Conservation (phyloP, 2,329 filamentous ascomycete genomes). For the Neodidymelliopsis sp. region DNA sequence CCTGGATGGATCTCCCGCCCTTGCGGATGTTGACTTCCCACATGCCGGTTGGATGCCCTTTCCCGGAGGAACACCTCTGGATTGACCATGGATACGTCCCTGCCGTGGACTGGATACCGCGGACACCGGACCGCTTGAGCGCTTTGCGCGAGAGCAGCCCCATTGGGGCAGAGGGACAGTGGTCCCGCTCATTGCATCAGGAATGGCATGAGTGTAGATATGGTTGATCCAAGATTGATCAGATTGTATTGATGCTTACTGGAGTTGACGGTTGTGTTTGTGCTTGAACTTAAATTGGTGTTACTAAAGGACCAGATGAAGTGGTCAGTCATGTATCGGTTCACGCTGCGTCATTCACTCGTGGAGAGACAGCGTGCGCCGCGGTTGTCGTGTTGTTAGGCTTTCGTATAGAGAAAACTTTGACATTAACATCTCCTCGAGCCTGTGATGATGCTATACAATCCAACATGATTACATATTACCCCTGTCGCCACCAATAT, state of each 20-base stretch:
- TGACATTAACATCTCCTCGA: no score
- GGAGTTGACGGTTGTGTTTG: constrained; percentile 21
- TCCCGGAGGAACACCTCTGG: constrained; percentile 26
- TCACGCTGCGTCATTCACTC: neutral
- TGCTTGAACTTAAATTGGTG: constrained; percentile 4
- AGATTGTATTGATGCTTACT: constrained; percentile 23
- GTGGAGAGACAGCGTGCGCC: neutral
- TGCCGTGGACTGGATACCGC: constrained; percentile 32
- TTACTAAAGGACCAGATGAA: neutral
- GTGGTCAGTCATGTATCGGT: constrained; percentile 5
- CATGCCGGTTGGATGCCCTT: constrained; percentile 35
- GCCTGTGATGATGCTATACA: no score
- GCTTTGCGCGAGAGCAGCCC: constrained; percentile 29
- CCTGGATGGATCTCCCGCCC: constrained; percentile 34
- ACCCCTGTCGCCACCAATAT: no score
- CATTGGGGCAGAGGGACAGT: constrained; percentile 27
- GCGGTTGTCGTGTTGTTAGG: no score
- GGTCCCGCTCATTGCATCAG: constrained; percentile 36
- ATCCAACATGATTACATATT: no score
- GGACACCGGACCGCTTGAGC: constrained; percentile 29
- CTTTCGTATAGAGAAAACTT: no score
- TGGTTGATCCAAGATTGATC: constrained; percentile 35
- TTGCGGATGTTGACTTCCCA: constrained; percentile 34
- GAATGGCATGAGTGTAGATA: constrained; percentile 33
- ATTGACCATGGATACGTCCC: constrained; percentile 33